Percentiles rank a stretch among this genome's conserved stretches.
Conservation (phyloP, 2,329 filamentous ascomycete species). For the Pseudogymnoascus sp. region DNA sequence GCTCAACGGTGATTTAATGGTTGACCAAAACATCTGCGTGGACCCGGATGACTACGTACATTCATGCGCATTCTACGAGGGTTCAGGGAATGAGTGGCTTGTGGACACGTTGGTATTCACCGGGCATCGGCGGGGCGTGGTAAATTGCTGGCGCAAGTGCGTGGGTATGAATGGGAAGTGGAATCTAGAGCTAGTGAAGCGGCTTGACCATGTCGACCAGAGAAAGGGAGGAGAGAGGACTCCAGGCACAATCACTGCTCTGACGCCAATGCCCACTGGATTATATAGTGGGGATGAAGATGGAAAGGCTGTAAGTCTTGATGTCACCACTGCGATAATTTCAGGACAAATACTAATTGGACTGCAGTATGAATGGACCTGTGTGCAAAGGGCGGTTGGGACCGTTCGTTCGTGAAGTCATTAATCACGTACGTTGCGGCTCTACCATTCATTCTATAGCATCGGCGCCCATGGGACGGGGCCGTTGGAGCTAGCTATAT, state of each 20-base stretch:
- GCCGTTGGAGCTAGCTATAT: neutral
- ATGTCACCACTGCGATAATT: neutral
- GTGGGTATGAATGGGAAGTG: conserved; percentile 57
- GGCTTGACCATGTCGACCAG: conserved; percentile 71
- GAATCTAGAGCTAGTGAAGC: conserved; percentile 69
- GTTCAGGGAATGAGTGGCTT: conserved; percentile 85
- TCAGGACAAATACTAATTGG: conserved; percentile 13
- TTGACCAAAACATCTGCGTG: conserved; percentile 75
- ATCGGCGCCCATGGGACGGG: neutral
- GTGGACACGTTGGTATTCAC: conserved; percentile 83
- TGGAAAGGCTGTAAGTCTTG: conserved; percentile 69
- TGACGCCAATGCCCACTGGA: conserved; percentile 71
- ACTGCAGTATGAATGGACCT: conserved; percentile 52
- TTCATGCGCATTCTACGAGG: conserved; percentile 88
- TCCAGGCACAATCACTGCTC: conserved; percentile 72
- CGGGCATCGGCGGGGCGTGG: conserved; percentile 73
- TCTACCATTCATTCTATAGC: neutral
- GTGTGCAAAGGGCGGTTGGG: conserved; percentile 11
- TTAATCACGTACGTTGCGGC: neutral
- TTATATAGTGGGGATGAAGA: conserved; percentile 94
- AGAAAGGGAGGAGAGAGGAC: conserved; percentile 53
- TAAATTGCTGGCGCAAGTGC: conserved; percentile 65
- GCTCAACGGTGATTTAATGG: conserved; percentile 74
- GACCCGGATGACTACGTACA: conserved; percentile 67
- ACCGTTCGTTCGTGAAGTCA: neutral